Conservation (phyloP, 164 flowering plant genomes). For the Protea cynaroides region DNA sequence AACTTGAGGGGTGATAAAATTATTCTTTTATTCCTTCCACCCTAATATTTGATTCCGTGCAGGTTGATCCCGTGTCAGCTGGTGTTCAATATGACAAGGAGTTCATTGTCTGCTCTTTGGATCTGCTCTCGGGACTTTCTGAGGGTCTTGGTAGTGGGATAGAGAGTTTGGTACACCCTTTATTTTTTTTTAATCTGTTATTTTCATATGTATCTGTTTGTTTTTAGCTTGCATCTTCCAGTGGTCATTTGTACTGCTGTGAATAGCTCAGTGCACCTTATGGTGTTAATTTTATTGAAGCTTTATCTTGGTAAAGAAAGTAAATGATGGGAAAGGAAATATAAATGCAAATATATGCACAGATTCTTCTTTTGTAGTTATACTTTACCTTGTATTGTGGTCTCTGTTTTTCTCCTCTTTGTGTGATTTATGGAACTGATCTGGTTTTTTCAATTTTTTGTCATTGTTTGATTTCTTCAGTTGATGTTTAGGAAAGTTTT, state of each 20-base stretch:
- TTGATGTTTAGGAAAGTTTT: too few relatives aligned
- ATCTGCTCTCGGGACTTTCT: conserved; percentile 88
- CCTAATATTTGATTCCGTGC: conserved; percentile 14
- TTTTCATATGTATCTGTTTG: background rate
- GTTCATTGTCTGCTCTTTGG: conserved; percentile 88
- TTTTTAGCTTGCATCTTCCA: background rate
- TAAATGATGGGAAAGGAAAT: too few relatives aligned
- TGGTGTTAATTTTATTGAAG: too few relatives aligned
- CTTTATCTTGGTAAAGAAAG: too few relatives aligned
- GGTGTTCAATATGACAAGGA: conserved; percentile 90
- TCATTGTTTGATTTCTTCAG: too few relatives aligned
- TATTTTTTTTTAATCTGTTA: conserved; percentile 1
- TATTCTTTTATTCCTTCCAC: background rate
- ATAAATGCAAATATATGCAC: too few relatives aligned
- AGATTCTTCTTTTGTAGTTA: too few relatives aligned
- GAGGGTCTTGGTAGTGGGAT: conserved; percentile 98
- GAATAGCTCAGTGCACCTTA: background rate
- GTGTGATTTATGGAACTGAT: too few relatives aligned
- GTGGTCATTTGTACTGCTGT: background rate
- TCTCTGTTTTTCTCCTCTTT: too few relatives aligned
- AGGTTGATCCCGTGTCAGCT: conserved; percentile 83
- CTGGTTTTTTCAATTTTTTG: too few relatives aligned
- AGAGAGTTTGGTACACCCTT: conserved; percentile 77
- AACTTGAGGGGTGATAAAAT: background rate
- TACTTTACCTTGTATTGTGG: too few relatives aligned